Evolutionary conservation across 495 filamentous ascomycete genomes (phyloP).

Genomic region (Thozetella sp.): DNA sequence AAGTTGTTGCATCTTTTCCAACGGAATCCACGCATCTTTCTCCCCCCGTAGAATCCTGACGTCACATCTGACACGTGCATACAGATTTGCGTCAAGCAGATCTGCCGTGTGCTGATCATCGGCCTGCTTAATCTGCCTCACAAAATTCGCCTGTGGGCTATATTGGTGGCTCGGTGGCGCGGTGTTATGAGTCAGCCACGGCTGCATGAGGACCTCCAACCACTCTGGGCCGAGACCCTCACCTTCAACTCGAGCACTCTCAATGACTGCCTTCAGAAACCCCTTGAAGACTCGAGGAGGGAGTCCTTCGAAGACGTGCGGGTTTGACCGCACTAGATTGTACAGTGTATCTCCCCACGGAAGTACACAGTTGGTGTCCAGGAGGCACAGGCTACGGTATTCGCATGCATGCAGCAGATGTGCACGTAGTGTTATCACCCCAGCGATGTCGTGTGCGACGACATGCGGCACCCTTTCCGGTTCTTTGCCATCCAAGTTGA

Average conservation of each 20-base stretch:
- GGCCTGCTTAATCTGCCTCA: background rate
- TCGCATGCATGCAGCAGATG: background rate
- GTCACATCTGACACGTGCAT: background rate
- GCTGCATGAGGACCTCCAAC: background rate
- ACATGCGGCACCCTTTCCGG: background rate
- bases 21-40: background rate
- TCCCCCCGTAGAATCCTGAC: background rate
- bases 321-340: slow-evolving; percentile 1
- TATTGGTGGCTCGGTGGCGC: background rate
- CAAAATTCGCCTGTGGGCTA: background rate
- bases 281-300: background rate
- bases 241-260: background rate
- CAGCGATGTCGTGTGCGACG: slow-evolving; percentile 1
- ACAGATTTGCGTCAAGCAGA: background rate
- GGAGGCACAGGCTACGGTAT: background rate
- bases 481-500: background rate
- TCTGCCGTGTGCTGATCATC: background rate
- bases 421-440: background rate
- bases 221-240: background rate
- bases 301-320: slow-evolving; percentile 1
- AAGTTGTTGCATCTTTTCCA: background rate
- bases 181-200: background rate
- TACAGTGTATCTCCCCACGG: background rate
- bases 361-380: background rate
- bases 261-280: background rate